Percentiles rank a stretch among this genome's conserved stretches.
phyloP scores from a whole-genome alignment of 202 grass and related monocot genomes.

The Saccharum hybrid region DNA sequence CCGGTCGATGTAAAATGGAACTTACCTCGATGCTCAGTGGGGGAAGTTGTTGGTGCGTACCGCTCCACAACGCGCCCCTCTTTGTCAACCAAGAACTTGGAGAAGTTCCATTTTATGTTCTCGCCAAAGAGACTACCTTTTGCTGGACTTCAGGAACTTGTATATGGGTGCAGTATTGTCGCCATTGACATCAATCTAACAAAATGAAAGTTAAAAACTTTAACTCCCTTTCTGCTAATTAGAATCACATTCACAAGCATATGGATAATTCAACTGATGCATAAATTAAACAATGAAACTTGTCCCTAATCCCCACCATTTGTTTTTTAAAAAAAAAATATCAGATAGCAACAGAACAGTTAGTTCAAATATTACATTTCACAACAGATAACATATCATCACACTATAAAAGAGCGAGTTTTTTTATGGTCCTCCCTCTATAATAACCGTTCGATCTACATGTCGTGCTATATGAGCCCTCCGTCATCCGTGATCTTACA shows the following conservation, averaged over 20 bases:
- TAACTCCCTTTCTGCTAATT: neutral
- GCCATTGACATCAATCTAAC: conserved; percentile 94
- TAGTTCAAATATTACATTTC: conserved; percentile 7
- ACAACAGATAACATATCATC: neutral
- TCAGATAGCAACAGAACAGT: conserved; percentile 15
- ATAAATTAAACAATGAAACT: conserved; percentile 13
- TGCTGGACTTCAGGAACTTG: conserved; percentile 95
- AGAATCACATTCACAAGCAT: conserved; percentile 23
- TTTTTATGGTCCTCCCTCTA: too few relatives aligned
- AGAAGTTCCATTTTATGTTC: conserved; percentile 96
- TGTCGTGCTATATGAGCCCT: too few relatives aligned
- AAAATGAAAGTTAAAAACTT: conserved; percentile 15
- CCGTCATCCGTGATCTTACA: too few relatives aligned
- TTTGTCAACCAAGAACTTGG: conserved; percentile 94
- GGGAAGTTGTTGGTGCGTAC: conserved; percentile 89
- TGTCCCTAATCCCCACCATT: neutral
- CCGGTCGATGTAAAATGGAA: neutral
- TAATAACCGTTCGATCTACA: too few relatives aligned
- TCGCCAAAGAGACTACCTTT: conserved; percentile 87
- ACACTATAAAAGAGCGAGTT: too few relatives aligned
- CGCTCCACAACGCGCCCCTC: conserved; percentile 80
- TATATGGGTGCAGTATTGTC: conserved; percentile 77
- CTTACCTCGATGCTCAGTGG: conserved; percentile 91
- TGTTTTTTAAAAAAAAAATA: neutral
- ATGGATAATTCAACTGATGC: neutral